These are phyloP conservation scores for Dactylonectria estremocensis DNA, from an alignment of 2,329 filamentous ascomycete species.

Conservation along the genomic window DNA sequence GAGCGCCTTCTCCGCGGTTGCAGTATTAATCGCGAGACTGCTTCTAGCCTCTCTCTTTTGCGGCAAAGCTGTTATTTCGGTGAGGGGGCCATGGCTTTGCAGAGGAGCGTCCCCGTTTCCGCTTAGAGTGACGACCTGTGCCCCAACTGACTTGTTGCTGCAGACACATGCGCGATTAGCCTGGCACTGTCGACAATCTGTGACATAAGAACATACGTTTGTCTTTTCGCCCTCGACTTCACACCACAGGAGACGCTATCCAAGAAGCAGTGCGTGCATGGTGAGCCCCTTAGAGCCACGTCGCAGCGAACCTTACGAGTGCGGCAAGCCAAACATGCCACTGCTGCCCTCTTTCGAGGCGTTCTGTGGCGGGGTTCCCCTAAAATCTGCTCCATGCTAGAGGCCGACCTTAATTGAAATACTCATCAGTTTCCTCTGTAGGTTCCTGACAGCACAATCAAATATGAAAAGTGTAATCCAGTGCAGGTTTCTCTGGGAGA, in stretches of 20 bases:
- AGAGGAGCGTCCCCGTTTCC: neutral
- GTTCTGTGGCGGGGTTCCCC: neutral
- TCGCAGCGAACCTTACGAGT: neutral
- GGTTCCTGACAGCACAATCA: too few relatives aligned
- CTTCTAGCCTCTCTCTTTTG: neutral
- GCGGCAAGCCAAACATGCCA: neutral
- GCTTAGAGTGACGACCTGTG: neutral
- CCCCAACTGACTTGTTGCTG: neutral
- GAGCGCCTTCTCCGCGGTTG: neutral
- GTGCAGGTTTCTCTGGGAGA: too few relatives aligned
- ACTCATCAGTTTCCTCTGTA: too few relatives aligned
- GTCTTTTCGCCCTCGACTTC: neutral
- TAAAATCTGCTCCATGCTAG: neutral
- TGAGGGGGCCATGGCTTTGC: neutral
- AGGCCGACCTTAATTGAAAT: too few relatives aligned
- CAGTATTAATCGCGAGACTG: neutral
- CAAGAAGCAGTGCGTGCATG: neutral
- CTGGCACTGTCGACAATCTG: neutral
- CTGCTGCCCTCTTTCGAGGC: neutral
- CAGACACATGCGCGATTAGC: neutral
- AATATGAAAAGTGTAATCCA: too few relatives aligned
- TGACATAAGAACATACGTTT: neutral
- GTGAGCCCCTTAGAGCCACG: neutral
- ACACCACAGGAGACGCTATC: neutral
- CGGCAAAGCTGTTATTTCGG: neutral